Conservation (phyloP, 768 basidiomycete genomes). For the Lyophyllum atratum region DNA sequence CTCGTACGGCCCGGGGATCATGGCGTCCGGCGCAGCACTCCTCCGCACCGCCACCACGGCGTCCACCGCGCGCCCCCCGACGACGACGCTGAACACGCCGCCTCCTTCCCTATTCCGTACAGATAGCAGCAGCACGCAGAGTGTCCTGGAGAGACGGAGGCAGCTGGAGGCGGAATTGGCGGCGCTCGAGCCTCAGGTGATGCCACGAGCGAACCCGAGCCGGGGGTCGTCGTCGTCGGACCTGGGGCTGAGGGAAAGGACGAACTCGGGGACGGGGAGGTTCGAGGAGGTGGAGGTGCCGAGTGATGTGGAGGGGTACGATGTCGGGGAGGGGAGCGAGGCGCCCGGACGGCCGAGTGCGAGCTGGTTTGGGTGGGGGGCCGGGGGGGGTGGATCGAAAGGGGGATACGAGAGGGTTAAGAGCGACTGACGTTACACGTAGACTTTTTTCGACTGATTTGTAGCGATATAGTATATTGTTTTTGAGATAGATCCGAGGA, state of each 20-base stretch:
- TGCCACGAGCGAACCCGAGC: constrained; percentile 34
- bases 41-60: constrained; percentile 42
- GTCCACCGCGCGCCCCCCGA: neutral
- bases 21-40: constrained; percentile 68
- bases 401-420: constrained; percentile 54
- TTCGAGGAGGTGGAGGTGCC: constrained; percentile 76
- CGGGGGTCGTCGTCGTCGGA: constrained; percentile 24
- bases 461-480: no score
- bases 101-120: constrained; percentile 29
- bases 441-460: no score
- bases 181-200: constrained; percentile 33
- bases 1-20: constrained; percentile 73
- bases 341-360: constrained; percentile 28
- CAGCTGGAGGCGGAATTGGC: constrained; percentile 64
- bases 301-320: constrained; percentile 69
- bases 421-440: constrained; percentile 38
- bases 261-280: constrained; percentile 36
- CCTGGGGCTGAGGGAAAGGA: constrained; percentile 43
- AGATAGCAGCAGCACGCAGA: constrained; percentile 20
- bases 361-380: constrained; percentile 59
- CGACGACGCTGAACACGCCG: constrained; percentile 12
- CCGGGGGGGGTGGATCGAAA: constrained; percentile 32
- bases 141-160: constrained; percentile 45
- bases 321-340: constrained; percentile 33
- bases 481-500: no score